These are phyloP conservation scores for Parietaria judaica DNA, from an alignment of 306 rosid genomes.

Conservation along the genomic window DNA sequence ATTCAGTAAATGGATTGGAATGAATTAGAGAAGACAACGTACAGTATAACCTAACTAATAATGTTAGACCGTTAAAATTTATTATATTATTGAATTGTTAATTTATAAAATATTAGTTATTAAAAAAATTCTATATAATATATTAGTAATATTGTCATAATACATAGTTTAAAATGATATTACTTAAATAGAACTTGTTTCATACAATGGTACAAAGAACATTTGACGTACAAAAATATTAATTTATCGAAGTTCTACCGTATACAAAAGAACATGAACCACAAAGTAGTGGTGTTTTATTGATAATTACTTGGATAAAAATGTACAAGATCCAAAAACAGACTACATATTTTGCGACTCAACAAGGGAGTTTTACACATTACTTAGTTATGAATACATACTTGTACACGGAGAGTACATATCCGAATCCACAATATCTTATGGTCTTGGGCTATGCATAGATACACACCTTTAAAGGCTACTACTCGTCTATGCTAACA, in stretches of 20 bases:
- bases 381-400: constrained; percentile 16
- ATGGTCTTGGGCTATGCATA: constrained; percentile 17
- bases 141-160: too few species aligned
- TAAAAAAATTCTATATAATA: too few species aligned
- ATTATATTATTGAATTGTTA: too few species aligned
- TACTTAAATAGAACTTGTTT: neutral
- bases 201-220: too few species aligned
- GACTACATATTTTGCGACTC: constrained; percentile 26
- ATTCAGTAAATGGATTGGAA: too few species aligned
- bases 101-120: too few species aligned
- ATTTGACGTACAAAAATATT: neutral
- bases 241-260: neutral
- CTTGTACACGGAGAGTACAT: constrained; percentile 22
- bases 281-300: constrained; percentile 7
- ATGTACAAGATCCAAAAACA: constrained; percentile 15
- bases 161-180: too few species aligned
- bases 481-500: too few species aligned
- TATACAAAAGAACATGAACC: neutral
- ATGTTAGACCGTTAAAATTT: too few species aligned
- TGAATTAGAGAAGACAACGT: too few species aligned
- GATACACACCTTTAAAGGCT: too few species aligned
- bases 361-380: constrained; percentile 15
- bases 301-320: neutral
- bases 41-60: too few species aligned
- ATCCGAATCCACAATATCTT: constrained; percentile 23